Conservation (phyloP, 805 yeast genomes). For the Suhomyces pyralidae region DNA sequence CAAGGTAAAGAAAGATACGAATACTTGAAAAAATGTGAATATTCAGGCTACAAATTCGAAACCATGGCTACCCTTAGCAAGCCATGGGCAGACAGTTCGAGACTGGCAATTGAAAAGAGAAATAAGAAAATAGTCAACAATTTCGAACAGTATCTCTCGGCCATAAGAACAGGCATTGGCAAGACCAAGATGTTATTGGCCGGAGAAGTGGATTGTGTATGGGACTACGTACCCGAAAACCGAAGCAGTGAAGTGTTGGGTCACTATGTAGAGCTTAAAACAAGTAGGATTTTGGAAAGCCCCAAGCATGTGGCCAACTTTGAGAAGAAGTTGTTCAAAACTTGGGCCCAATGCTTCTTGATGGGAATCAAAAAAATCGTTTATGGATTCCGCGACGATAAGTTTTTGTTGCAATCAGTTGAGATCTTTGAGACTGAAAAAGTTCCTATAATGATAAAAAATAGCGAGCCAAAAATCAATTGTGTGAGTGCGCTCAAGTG, state of each 20-base stretch:
- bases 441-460: constrained; percentile 66
- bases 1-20: constrained; percentile 19
- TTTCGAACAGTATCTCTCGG: constrained; percentile 72
- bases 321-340: constrained; percentile 69
- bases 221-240: constrained; percentile 67
- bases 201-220: constrained; percentile 90
- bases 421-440: constrained; percentile 79
- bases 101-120: constrained; percentile 68
- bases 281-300: constrained; percentile 54
- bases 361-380: constrained; percentile 78
- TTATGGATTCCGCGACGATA: constrained; percentile 83
- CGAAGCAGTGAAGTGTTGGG: constrained; percentile 47
- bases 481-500: constrained; percentile 81
- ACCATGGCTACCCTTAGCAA: constrained; percentile 66
- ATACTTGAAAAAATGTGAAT: constrained; percentile 44
- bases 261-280: constrained; percentile 85
- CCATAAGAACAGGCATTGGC: constrained; percentile 86
- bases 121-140: constrained; percentile 58
- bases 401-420: constrained; percentile 57
- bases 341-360: constrained; percentile 94
- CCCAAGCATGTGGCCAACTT: constrained; percentile 60
- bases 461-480: constrained; percentile 52
- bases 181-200: constrained; percentile 64
- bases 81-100: constrained; percentile 69
- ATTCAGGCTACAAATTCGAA: constrained; percentile 85